Conservation (phyloP, 2,329 filamentous ascomycete species). For the Fusarium camptoceras region DNA sequence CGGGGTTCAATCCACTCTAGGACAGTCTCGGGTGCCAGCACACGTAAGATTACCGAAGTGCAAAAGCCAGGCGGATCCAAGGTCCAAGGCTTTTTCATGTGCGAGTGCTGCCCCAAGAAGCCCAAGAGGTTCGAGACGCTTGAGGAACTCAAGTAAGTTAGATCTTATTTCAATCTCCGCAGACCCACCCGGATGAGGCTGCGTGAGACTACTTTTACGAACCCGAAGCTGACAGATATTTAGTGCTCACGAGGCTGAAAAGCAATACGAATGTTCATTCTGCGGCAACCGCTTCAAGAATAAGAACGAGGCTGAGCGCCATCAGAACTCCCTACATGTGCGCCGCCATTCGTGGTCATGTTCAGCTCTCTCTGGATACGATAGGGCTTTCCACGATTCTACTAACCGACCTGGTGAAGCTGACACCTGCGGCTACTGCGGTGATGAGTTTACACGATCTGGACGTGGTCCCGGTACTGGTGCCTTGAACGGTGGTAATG, state of each 20-base stretch:
- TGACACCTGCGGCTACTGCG: constrained; percentile 95
- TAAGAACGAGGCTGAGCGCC: constrained; percentile 96
- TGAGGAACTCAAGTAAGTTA: constrained; percentile 72
- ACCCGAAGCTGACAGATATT: constrained; percentile 41
- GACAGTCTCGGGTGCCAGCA: constrained; percentile 61
- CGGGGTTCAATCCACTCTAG: constrained; percentile 58
- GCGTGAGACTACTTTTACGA: constrained; percentile 7
- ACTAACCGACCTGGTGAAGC: constrained; percentile 72
- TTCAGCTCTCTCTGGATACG: constrained; percentile 80
- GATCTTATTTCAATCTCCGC: neutral
- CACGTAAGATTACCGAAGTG: constrained; percentile 64
- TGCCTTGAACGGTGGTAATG: constrained; percentile 51
- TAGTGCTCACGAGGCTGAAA: constrained; percentile 91
- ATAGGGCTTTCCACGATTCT: constrained; percentile 89
- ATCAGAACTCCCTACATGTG: constrained; percentile 94
- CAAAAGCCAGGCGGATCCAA: constrained; percentile 61
- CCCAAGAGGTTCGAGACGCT: constrained; percentile 40
- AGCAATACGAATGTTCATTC: constrained; percentile 93
- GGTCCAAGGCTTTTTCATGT: constrained; percentile 59
- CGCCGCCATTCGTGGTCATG: constrained; percentile 97
- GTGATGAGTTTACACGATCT: constrained; percentile 80
- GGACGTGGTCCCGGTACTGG: constrained; percentile 55
- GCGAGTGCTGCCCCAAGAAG: constrained; percentile 41
- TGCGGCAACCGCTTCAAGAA: constrained; percentile 98
- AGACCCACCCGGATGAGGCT: constrained; percentile 19